Evolutionary conservation across 306 rosid genomes (phyloP), one percentile per base, ranked within the genome.

Genomic region (Cicer cuneatum): DNA sequence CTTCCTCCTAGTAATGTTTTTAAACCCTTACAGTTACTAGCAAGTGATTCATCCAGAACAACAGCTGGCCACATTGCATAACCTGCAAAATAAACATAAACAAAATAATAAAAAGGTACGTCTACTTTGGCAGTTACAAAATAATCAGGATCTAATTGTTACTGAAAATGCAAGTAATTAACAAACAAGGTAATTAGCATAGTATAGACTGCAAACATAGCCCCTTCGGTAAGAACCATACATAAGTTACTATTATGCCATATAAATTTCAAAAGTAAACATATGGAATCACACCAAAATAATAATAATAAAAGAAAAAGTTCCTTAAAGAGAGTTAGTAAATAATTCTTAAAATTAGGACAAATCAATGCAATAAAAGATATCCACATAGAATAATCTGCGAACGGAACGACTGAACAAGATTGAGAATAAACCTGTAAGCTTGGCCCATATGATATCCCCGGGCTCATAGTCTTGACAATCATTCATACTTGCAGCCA

Each of bases 41-140:
- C 87, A 80, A 90, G 88, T 53, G 96, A 89, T 82, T 95, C 98
- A 41, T 95, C 98, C 69, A 95, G 85, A 72, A 95, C 94, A 82
- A 95, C 83, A 73, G 99, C 99, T 41, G 99, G 99, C 99, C 99
- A 95, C 99, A 92, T 92, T 64, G 99, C 98, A 90, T 92, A 86
- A 59, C 99, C 99, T 95, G 85, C 80, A 83, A 83, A 82, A 71
- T 62, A 83, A 61, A 69, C 56, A 60, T 66, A 83, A 61, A 69
- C 49, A 60, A 75, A 72, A 39, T 13, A 42, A 56, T 33, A 56
- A 70, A 66, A 75, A 16, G 58, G 63, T 35, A 15, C 68, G 35
- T 61, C 46, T 46, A 80, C 33, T 14, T 37, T n/a, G 51, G 13
- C 41, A 47, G 63, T 40, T 66, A 66, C 47, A 79, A 77, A 60